A percentile compares a stretch with the other conserved stretches of the same genome.
phyloP scores from a whole-genome alignment of 2,329 filamentous ascomycete genomes.

The Aureobasidium subglaciale region DNA sequence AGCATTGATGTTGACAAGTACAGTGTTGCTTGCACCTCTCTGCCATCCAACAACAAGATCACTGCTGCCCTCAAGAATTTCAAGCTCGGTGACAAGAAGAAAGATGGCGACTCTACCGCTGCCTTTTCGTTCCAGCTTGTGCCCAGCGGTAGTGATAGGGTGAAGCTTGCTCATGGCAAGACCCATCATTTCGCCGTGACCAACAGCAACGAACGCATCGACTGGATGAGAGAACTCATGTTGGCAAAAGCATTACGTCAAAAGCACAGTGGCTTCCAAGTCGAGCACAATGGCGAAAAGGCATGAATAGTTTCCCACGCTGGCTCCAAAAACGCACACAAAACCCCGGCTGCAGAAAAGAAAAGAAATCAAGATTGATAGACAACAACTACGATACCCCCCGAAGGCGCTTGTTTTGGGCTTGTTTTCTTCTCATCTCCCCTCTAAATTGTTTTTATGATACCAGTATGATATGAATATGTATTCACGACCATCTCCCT shows the following conservation, averaged over 20 bases:
- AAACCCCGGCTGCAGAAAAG: neutral
- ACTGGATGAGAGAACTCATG: constrained; percentile 96
- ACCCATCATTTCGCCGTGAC: constrained; percentile 91
- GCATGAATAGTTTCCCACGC: neutral
- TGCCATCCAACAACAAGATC: constrained; percentile 71
- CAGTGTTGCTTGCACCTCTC: constrained; percentile 73
- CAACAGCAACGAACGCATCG: constrained; percentile 80
- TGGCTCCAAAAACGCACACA: neutral
- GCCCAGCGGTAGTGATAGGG: constrained; percentile 47
- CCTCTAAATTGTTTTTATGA: too few relatives aligned
- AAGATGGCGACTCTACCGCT: constrained; percentile 36
- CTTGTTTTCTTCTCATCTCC: too few relatives aligned
- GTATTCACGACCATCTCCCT: too few relatives aligned
- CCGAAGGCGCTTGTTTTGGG: too few relatives aligned
- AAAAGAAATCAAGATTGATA: neutral
- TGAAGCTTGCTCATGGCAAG: constrained; percentile 55
- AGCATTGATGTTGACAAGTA: constrained; percentile 86
- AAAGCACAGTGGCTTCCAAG: constrained; percentile 75
- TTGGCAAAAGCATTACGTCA: constrained; percentile 79
- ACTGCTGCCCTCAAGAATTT: constrained; percentile 80
- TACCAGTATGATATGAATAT: too few relatives aligned
- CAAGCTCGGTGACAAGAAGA: constrained; percentile 49
- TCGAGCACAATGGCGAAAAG: constrained; percentile 30
- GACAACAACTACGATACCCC: neutral
- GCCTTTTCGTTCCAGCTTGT: constrained; percentile 83